Percentiles rank a stretch among this genome's conserved stretches.
Conservation (phyloP, 2,329 filamentous ascomycete species). For the Calonectria honghensis region DNA sequence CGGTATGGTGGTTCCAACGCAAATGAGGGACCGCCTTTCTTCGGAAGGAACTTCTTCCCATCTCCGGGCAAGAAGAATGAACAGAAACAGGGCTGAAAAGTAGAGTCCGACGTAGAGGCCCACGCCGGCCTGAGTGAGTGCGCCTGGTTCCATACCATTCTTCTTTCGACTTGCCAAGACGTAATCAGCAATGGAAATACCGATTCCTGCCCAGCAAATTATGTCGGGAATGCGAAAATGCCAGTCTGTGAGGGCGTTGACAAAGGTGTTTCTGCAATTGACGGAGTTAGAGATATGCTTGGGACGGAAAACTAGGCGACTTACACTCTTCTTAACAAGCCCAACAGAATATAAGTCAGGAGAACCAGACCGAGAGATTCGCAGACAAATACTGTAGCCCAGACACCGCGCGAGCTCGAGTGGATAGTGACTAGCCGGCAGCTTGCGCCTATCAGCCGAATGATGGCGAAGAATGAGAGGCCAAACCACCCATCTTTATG, state of each 20-base stretch:
- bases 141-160: neutral
- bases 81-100: neutral
- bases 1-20: neutral
- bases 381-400: constrained; percentile 12
- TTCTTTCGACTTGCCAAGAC: constrained; percentile 14
- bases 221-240: constrained; percentile 16
- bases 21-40: constrained; percentile 1
- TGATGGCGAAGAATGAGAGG: neutral
- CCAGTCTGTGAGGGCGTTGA: neutral
- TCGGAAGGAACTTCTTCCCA: neutral
- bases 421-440: neutral
- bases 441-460: constrained; percentile 3
- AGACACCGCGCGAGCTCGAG: neutral
- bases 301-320: neutral
- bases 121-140: constrained; percentile 21
- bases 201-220: constrained; percentile 13
- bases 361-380: constrained; percentile 11
- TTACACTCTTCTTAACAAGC: constrained; percentile 7
- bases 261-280: neutral
- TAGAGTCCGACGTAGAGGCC: neutral
- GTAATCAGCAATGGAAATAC: constrained; percentile 12
- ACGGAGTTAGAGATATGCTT: neutral
- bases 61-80: neutral
- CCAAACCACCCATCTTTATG: constrained; percentile 12
- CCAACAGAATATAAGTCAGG: constrained; percentile 3